These are phyloP conservation scores for Reticulomyxa filosa DNA, from an alignment of 78 protist species.

Conservation along the genomic window DNA sequence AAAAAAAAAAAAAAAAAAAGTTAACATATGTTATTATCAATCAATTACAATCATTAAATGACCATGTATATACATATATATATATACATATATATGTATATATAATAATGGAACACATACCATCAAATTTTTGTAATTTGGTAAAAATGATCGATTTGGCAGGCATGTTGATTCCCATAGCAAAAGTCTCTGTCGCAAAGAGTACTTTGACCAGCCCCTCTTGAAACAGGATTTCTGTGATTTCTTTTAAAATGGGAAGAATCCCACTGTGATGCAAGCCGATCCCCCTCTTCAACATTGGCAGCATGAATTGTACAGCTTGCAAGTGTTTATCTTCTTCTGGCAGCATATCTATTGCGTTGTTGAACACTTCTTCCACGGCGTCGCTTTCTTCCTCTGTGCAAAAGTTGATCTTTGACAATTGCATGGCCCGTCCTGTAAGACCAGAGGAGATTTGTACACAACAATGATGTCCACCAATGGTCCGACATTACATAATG, in stretches of 20 bases:
- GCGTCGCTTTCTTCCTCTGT: background rate
- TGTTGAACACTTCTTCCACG: conserved; percentile 9
- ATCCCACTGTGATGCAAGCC: conserved; percentile 53
- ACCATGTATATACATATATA: background rate
- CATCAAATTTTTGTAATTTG: conserved; percentile 46
- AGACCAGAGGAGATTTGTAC: too few relatives aligned
- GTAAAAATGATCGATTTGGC: conserved; percentile 57
- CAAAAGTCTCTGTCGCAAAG: conserved; percentile 37
- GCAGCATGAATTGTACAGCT: background rate
- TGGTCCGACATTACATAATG: too few relatives aligned
- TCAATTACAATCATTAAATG: background rate
- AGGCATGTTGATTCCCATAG: conserved; percentile 59
- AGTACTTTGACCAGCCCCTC: conserved; percentile 26
- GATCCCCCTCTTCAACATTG: conserved; percentile 27
- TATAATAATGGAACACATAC: conserved; percentile 7
- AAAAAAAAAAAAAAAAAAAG: background rate
- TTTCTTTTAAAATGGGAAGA: conserved; percentile 39
- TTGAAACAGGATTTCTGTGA: conserved; percentile 44
- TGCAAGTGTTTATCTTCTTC: conserved; percentile 45
- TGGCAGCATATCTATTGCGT: conserved; percentile 37
- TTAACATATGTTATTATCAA: background rate
- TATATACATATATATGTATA: background rate
- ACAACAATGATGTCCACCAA: too few relatives aligned
- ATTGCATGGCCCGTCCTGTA: conserved; percentile 5
- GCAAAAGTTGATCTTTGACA: conserved; percentile 11